These are phyloP conservation scores for Fraxinus baroniana DNA, from an alignment of 305 asterid species.

Conservation along the genomic window DNA sequence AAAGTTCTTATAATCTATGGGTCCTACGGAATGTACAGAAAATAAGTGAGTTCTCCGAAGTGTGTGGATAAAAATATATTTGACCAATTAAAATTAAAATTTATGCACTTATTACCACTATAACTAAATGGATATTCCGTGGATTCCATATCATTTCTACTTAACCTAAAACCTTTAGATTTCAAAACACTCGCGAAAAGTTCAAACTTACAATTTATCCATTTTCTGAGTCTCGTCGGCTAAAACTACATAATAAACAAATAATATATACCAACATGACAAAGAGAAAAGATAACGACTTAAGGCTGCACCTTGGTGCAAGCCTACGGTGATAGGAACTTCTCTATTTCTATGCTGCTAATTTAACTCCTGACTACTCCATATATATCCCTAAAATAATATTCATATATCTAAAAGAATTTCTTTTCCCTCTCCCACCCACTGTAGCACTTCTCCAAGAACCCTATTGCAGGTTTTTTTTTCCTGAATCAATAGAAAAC, in stretches of 20 bases:
- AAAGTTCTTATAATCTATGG: neutral
- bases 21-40: neutral
- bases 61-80: neutral
- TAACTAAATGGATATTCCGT: neutral
- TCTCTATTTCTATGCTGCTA: neutral
- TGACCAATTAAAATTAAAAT: neutral
- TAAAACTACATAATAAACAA: neutral
- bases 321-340: neutral
- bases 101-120: neutral
- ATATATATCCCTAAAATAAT: neutral
- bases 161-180: neutral
- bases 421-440: neutral
- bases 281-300: neutral
- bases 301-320: neutral
- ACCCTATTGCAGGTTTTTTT: neutral
- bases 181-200: neutral
- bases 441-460: neutral
- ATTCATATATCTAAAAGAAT: neutral
- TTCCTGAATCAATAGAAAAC: neutral
- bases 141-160: neutral
- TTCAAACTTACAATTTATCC: neutral
- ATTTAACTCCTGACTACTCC: neutral
- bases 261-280: neutral
- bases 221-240: neutral
- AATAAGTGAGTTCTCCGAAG: neutral